phyloP scores from a whole-genome alignment of 169 alveolate genomes.

The Plasmodium inui region DNA sequence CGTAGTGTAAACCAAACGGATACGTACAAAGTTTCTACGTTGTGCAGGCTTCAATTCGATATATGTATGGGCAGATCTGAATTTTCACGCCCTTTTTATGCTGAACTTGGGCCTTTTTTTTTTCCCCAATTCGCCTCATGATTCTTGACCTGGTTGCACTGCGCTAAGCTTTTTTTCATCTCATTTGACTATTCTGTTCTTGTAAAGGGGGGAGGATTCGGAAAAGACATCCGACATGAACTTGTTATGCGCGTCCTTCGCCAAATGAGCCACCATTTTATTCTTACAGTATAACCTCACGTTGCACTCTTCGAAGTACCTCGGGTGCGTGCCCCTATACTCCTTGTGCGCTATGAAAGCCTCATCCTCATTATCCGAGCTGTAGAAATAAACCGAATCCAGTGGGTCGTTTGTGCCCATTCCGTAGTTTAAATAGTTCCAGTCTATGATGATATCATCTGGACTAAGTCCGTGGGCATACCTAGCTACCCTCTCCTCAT shows the following conservation, averaged over 20 bases:
- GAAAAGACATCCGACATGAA: constrained; percentile 67
- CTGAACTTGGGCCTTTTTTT: not conserved
- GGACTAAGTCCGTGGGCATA: constrained; percentile 70
- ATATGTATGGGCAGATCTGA: not conserved
- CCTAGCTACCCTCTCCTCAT: constrained; percentile 62
- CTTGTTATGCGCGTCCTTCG: constrained; percentile 59
- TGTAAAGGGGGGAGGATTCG: constrained; percentile 20
- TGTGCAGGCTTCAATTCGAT: not conserved
- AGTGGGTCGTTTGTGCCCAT: constrained; percentile 68
- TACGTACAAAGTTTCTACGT: not conserved
- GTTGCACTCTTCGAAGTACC: constrained; percentile 68
- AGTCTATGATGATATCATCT: constrained; percentile 65
- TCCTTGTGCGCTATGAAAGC: constrained; percentile 68
- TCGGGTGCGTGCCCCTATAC: constrained; percentile 63
- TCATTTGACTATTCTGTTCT: not conserved
- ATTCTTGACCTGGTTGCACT: not conserved
- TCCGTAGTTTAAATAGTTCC: constrained; percentile 74
- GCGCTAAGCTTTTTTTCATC: not conserved
- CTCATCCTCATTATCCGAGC: constrained; percentile 68
- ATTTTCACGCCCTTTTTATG: not conserved
- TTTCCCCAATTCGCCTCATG: not conserved
- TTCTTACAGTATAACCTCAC: constrained; percentile 68
- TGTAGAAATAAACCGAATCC: constrained; percentile 64
- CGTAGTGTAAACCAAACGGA: not conserved
- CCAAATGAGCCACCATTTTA: constrained; percentile 69